Conservation (phyloP, 352 stramenopile genomes). For the Pythium apleroticum region DNA sequence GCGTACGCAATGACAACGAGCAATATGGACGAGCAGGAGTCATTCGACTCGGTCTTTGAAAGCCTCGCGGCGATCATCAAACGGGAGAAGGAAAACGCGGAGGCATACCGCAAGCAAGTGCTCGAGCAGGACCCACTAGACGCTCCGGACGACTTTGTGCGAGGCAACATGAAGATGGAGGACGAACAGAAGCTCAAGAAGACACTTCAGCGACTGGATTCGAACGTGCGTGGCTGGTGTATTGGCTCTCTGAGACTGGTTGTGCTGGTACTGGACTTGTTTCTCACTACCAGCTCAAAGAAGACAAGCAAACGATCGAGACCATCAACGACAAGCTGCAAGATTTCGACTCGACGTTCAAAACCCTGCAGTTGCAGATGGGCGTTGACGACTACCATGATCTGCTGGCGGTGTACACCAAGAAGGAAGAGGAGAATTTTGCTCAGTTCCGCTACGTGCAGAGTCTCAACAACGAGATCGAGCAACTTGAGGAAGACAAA, state of each 20-base stretch:
- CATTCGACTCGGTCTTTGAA: slow-evolving; percentile 73
- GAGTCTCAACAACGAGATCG: slow-evolving; percentile 75
- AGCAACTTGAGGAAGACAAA: slow-evolving; percentile 84
- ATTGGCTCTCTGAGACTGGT: background rate
- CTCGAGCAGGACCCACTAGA: slow-evolving; percentile 72
- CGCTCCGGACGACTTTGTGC: slow-evolving; percentile 65
- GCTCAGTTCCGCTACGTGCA: slow-evolving; percentile 80
- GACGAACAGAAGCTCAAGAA: slow-evolving; percentile 76
- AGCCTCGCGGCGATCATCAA: slow-evolving; percentile 71
- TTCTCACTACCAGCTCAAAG: slow-evolving; percentile 58
- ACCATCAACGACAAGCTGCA: slow-evolving; percentile 71
- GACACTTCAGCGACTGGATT: slow-evolving; percentile 59
- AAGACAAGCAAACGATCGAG: slow-evolving; percentile 69
- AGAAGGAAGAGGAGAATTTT: slow-evolving; percentile 81
- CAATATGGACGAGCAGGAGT: slow-evolving; percentile 78
- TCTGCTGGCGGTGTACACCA: slow-evolving; percentile 57
- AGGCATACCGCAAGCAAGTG: slow-evolving; percentile 77
- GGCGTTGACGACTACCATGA: slow-evolving; percentile 64
- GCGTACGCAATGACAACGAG: slow-evolving; percentile 60
- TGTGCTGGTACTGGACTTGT: background rate
- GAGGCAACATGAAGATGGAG: slow-evolving; percentile 74
- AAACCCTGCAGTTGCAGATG: slow-evolving; percentile 60
- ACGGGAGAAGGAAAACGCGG: slow-evolving; percentile 70
- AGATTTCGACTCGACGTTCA: slow-evolving; percentile 73
- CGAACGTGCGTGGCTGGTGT: slow-evolving; percentile 31